Evolutionary conservation across 2,329 filamentous ascomycete genomes (phyloP).

Genomic region (Volutella citrinella): DNA sequence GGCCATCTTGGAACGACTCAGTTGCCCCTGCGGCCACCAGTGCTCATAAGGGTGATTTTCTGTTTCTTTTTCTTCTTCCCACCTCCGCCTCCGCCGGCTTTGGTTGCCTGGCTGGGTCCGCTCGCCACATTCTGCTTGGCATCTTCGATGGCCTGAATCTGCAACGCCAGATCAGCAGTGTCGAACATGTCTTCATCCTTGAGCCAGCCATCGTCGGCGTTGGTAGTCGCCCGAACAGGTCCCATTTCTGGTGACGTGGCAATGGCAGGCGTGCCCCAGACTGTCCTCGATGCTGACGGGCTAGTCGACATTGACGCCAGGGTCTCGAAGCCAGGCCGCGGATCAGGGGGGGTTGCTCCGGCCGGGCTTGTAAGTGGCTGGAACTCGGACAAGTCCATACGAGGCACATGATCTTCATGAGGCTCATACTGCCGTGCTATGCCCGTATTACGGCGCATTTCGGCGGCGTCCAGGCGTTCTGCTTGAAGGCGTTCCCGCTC

Average conservation of each 20-base stretch:
- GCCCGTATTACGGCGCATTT: constrained; percentile 52
- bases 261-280: constrained; percentile 85
- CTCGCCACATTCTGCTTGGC: constrained; percentile 25
- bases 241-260: constrained; percentile 55
- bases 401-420: constrained; percentile 34
- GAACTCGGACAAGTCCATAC: constrained; percentile 60
- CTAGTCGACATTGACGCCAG: constrained; percentile 79
- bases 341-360: constrained; percentile 53
- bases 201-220: constrained; percentile 76
- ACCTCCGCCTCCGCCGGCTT: constrained; percentile 24
- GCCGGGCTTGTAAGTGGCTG: constrained; percentile 54
- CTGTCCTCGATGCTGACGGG: constrained; percentile 71
- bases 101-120: constrained; percentile 12
- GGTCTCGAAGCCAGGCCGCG: constrained; percentile 60
- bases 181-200: constrained; percentile 73
- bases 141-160: constrained; percentile 54
- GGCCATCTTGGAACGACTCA: no score
- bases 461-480: constrained; percentile 73
- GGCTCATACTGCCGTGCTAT: constrained; percentile 37
- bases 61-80: constrained; percentile 69
- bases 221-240: constrained; percentile 26
- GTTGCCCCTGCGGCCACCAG: constrained; percentile 51
- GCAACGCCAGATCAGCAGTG: constrained; percentile 56
- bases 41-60: constrained; percentile 72
- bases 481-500: constrained; percentile 82